A percentile compares a stretch with the other conserved stretches of the same genome.
phyloP scores from a whole-genome alignment of 495 filamentous ascomycete species.

The Annulohypoxylon moriforme region DNA sequence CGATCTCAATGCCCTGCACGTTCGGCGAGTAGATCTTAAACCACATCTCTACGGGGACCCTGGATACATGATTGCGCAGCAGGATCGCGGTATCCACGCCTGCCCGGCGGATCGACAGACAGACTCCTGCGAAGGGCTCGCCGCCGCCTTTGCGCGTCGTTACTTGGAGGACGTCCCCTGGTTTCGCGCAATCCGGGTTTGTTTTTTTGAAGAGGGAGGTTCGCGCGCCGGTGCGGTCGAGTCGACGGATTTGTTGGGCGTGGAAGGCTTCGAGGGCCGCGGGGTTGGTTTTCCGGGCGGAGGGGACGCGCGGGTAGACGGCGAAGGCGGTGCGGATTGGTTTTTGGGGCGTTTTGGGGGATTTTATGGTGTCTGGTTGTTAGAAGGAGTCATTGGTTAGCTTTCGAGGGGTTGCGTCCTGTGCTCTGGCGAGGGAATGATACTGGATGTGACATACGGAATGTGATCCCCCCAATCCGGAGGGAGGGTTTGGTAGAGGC shows the following conservation, averaged over 20 bases:
- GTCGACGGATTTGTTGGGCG: conserved; percentile 70
- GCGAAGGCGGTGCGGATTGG: conserved; percentile 55
- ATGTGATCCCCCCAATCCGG: not conserved
- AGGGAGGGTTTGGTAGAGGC: conserved; percentile 5
- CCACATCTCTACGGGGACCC: conserved; percentile 96
- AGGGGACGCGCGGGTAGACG: conserved; percentile 64
- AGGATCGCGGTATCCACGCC: conserved; percentile 89
- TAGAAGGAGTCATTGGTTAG: not conserved
- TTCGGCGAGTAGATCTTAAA: conserved; percentile 92
- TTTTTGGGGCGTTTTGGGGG: conserved; percentile 37
- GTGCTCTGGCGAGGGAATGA: not conserved
- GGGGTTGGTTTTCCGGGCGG: conserved; percentile 44
- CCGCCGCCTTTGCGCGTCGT: conserved; percentile 75
- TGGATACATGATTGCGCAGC: conserved; percentile 82
- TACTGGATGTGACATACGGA: not conserved
- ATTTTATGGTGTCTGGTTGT: conserved; percentile 42
- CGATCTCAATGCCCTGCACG: conserved; percentile 90
- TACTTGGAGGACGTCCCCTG: conserved; percentile 92
- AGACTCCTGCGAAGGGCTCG: conserved; percentile 92
- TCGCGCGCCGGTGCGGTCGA: conserved; percentile 87
- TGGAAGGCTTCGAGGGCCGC: conserved; percentile 61
- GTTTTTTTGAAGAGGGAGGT: conserved; percentile 79
- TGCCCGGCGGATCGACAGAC: conserved; percentile 81
- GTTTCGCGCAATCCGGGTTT: conserved; percentile 77
- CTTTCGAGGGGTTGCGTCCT: not conserved